Evolutionary conservation across 208 protist species (phyloP).

Genomic region (Wallacemonas sp.): DNA sequence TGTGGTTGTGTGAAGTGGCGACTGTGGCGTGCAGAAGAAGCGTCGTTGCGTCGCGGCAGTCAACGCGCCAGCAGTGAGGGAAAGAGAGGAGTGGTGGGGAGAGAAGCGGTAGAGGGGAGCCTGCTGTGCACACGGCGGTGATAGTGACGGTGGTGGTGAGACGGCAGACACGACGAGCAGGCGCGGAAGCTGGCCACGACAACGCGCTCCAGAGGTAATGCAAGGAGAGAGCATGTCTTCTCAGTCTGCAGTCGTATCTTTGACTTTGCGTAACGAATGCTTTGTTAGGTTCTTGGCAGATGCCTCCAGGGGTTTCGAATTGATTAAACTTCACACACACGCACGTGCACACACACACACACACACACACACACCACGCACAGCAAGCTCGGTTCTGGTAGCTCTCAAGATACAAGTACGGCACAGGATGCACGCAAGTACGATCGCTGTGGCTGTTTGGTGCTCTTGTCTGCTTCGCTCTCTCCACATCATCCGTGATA

Average conservation of each 20-base stretch:
- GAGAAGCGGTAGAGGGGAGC: not conserved
- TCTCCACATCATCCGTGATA: too few species aligned
- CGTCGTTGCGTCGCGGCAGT: not conserved
- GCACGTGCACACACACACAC: not conserved
- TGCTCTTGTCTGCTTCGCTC: too few species aligned
- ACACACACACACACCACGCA: not conserved
- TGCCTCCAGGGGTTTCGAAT: too few species aligned
- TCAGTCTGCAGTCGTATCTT: not conserved
- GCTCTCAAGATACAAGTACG: too few species aligned
- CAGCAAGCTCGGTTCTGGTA: not conserved
- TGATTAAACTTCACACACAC: constrained; percentile 1
- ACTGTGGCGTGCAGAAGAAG: not conserved
- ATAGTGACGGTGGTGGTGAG: not conserved
- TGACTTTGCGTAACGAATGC: not conserved
- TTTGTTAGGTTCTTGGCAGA: not conserved
- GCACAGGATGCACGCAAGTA: too few species aligned
- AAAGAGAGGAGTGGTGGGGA: not conserved
- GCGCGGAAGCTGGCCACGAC: not conserved
- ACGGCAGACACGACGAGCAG: not conserved
- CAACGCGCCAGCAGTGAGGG: not conserved
- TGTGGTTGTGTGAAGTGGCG: not conserved
- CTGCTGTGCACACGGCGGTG: not conserved
- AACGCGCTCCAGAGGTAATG: not conserved
- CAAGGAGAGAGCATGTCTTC: not conserved
- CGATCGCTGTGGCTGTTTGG: too few species aligned